Conservation (phyloP, 768 basidiomycete species). For the Austroboletus eburneus region DNA sequence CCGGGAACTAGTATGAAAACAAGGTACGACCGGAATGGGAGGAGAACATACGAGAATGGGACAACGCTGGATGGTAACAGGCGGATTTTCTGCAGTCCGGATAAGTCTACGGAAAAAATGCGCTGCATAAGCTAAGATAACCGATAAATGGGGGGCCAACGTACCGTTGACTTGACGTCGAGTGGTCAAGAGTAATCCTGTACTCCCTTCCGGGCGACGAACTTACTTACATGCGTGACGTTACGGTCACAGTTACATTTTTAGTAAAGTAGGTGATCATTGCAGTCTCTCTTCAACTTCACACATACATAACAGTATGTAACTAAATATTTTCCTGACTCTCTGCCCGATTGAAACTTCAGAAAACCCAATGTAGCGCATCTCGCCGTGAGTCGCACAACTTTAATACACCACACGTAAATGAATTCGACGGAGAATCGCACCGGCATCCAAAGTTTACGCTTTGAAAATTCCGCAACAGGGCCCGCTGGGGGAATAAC, state of each 20-base stretch:
- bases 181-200: slow-evolving; percentile 25
- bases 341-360: too few relatives aligned
- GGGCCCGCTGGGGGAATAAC: too few relatives aligned
- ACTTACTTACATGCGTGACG: slow-evolving; percentile 37
- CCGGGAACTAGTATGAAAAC: slow-evolving; percentile 4
- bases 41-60: slow-evolving; percentile 12
- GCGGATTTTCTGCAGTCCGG: slow-evolving; percentile 7
- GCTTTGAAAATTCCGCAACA: too few relatives aligned
- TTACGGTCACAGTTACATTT: slow-evolving; percentile 32
- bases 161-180: slow-evolving; percentile 17
- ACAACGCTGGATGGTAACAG: neutral
- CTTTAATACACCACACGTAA: too few relatives aligned
- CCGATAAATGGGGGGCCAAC: slow-evolving; percentile 7
- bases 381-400: too few relatives aligned
- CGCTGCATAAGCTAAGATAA: slow-evolving; percentile 2
- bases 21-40: slow-evolving; percentile 3
- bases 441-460: too few relatives aligned
- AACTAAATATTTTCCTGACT: too few relatives aligned
- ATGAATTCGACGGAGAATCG: too few relatives aligned
- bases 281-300: slow-evolving; percentile 16
- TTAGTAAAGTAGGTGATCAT: slow-evolving; percentile 33
- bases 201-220: slow-evolving; percentile 29
- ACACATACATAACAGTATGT: neutral
- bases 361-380: too few relatives aligned
- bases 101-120: slow-evolving; percentile 13